phyloP scores from a whole-genome alignment of 306 rosid species.

The Acmispon strigosus region DNA sequence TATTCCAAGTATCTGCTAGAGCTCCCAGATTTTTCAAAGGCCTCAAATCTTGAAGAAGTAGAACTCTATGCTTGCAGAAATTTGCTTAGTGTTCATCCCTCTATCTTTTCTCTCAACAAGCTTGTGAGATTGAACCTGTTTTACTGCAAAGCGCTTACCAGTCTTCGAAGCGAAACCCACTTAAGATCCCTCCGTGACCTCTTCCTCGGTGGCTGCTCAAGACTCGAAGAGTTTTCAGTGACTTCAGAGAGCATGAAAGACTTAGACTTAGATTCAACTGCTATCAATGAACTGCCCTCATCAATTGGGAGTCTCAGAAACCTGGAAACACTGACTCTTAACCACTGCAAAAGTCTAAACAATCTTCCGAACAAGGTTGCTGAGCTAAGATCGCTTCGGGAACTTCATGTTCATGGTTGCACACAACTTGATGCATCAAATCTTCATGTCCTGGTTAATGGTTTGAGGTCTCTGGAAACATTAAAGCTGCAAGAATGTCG shows the following conservation, averaged over 20 bases:
- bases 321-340: neutral
- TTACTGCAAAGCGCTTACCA: conserved; percentile 8
- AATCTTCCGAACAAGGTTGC: neutral
- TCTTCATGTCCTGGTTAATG: neutral
- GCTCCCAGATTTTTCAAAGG: conserved; percentile 7
- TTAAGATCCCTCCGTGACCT: neutral
- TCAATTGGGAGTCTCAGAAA: conserved; percentile 9
- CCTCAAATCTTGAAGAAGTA: conserved; percentile 9
- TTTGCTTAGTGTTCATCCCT: neutral
- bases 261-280: neutral
- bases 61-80: neutral
- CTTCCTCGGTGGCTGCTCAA: neutral
- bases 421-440: conserved; percentile 13
- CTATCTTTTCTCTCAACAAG: neutral
- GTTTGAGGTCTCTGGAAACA: conserved; percentile 8
- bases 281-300: conserved; percentile 5
- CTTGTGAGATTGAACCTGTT: neutral
- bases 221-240: neutral
- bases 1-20: neutral
- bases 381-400: neutral
- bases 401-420: conserved; percentile 2
- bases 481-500: neutral
- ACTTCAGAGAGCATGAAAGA: neutral
- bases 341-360: conserved; percentile 2
- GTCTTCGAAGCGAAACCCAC: conserved; percentile 1